Conservation (phyloP, 805 yeast species). For the Kodamaea hsintzibuensis region DNA sequence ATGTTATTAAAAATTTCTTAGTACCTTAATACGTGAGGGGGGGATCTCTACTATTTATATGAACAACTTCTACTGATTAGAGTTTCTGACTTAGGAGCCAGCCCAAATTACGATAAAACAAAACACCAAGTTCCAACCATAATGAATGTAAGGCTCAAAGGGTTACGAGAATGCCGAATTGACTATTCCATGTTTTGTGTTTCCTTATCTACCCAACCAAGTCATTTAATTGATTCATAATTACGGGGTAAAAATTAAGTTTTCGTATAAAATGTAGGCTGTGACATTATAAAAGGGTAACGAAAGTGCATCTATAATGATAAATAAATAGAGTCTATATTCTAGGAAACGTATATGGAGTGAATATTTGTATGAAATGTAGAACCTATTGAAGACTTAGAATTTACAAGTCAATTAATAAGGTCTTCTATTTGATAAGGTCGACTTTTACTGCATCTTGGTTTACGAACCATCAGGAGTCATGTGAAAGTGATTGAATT, state of each 20-base stretch:
- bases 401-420: no score
- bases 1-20: neutral
- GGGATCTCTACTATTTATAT: neutral
- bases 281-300: neutral
- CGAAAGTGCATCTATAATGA: neutral
- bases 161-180: neutral
- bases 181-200: neutral
- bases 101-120: neutral
- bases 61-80: neutral
- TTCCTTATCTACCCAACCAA: neutral
- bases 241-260: neutral
- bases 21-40: neutral
- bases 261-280: neutral
- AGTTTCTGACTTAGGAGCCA: neutral
- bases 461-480: no score
- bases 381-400: neutral
- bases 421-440: no score
- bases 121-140: neutral
- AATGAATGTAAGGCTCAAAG: neutral
- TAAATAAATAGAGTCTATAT: neutral
- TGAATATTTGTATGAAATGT: neutral
- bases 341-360: neutral
- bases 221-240: neutral
- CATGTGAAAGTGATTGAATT: no score
- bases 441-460: no score